Evolutionary conservation across 352 stramenopile species (phyloP), one percentile per base, ranked within the genome.

Genomic region (Stephanocyclus meneghinianus): DNA sequence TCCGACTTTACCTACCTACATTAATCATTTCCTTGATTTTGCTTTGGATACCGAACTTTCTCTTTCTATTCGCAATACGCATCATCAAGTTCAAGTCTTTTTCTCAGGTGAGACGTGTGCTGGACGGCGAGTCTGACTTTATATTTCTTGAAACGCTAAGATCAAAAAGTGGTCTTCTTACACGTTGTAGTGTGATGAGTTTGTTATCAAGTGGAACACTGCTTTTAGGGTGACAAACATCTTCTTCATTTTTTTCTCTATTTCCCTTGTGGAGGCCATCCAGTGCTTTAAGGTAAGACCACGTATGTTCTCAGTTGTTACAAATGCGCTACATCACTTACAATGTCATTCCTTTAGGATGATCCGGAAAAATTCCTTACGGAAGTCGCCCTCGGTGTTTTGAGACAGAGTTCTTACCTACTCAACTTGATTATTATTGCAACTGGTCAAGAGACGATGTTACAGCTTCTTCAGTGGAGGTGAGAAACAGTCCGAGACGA

Each of bases 61-160:
- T 84, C 21, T 77, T 77, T 10, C 26, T 61, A 9, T 60, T 84
- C 18, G 64, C 64, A 62, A 72, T 72, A n/a, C 29, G n/a, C 7
- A 60, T 84, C 6, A 80, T 84, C 32, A 68, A 74, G 26, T 84
- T 84, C 71, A 84, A 84, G 32, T 74, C 64, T 16, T 51, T 76
- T 21, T 76, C 68, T 18, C 35, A 74, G 51, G 65, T 65, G 26
- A 74, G 65, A 16, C 30, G 6, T 47, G n/a, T 3, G 15, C 21
- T 63, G 18, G 30, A 21, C 40, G 37, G 35, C 21, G 21, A 26
- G 21, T 26, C 21, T 26, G 21, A 26, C 21, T 26, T 26, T 26
- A 26, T 26, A 26, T 26, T 26, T 26, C 21, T 40, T 40, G 35
- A 8, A 40, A 40, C 35, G 7, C 4, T 4, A 40, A 40, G 35